Conservation (phyloP, 2,329 filamentous ascomycete species). For the Neofusicoccum sp. region DNA sequence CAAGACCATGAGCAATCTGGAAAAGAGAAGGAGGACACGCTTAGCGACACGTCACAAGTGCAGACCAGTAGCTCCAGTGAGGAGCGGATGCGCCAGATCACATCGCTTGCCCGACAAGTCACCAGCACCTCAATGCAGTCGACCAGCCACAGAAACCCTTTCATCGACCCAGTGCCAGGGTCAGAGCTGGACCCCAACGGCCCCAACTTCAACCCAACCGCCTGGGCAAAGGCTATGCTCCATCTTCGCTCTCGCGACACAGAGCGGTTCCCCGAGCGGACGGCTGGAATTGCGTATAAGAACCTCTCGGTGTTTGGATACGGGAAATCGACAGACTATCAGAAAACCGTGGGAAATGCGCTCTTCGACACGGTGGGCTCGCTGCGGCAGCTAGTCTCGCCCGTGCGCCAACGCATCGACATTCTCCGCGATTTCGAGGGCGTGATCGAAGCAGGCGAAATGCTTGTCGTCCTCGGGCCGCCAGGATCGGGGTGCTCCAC, state of each 20-base stretch:
- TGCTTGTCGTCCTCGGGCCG: slow-evolving; percentile 71
- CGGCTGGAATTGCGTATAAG: slow-evolving; percentile 47
- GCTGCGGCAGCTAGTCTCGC: no score
- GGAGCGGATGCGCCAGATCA: no score
- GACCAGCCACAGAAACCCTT: no score
- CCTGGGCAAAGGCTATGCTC: slow-evolving; percentile 51
- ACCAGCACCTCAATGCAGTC: no score
- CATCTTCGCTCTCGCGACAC: slow-evolving; percentile 44
- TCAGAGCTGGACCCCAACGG: slow-evolving; percentile 46
- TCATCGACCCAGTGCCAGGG: slow-evolving; percentile 37
- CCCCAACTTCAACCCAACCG: slow-evolving; percentile 46
- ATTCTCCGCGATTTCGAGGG: slow-evolving; percentile 68
- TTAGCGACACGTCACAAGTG: no score
- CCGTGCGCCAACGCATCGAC: no score
- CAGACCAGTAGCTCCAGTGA: no score
- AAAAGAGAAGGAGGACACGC: no score
- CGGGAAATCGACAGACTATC: slow-evolving; percentile 49
- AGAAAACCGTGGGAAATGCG: no score
- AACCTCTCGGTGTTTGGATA: slow-evolving; percentile 49
- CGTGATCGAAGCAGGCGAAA: slow-evolving; percentile 65
- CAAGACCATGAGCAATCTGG: no score
- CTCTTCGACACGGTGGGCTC: no score
- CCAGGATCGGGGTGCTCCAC: slow-evolving; percentile 71
- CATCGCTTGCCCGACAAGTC: no score
- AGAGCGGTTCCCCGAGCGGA: slow-evolving; percentile 40